Base-by-base conservation (phyloP, 352 stramenopile species). In the Phytophthora chlamydospora region DNA sequence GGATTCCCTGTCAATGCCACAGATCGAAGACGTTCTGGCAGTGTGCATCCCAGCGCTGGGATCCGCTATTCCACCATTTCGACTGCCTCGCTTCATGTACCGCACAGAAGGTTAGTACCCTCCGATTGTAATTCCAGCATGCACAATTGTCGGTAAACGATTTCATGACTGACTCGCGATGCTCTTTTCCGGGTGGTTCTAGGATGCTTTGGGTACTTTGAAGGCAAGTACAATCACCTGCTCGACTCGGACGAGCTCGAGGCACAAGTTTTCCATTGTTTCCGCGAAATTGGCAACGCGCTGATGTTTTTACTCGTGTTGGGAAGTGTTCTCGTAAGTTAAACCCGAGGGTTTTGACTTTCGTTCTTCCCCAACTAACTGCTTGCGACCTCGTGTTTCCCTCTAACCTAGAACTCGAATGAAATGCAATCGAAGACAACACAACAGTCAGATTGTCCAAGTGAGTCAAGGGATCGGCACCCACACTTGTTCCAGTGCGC, bases 191-290 rank as follows among this genome's bases (percentile, higher is more conserved):
- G 10, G 39, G 45, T 32, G 17, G 38, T 51, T 39, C 6, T 49
- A 76, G 84, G 81, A 0, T 91, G 79, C 35, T 94, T 79, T 36
- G 85, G 84, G 6, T 93, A 88, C 56, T 93, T 96, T 51, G 81
- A 96, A 39, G 78, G 81, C 42, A 91, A 94, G 27, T 90, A 93
- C 48, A 83, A 90, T 40, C 71, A 88, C 17, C 65, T 96, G 41
- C 62, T 97, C 8, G 83, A 91, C 29, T 89, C 84, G 16, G 70
- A 85, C 21, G 89, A 94, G 46, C 73, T 96, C 3, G 84, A 93
- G 58, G 69, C 73, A 2, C 84, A 96, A 32, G 75, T 97, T 12
- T 92, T 97, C 31, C 88, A 97, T 55, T 89, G 73, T 29, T 76
- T 96, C 8, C 72, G 84, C 21, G 72, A 91, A 53, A 74, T 95